Conservation (phyloP, 2,329 filamentous ascomycete genomes). For the Aaosphaeria pasadenensis region DNA sequence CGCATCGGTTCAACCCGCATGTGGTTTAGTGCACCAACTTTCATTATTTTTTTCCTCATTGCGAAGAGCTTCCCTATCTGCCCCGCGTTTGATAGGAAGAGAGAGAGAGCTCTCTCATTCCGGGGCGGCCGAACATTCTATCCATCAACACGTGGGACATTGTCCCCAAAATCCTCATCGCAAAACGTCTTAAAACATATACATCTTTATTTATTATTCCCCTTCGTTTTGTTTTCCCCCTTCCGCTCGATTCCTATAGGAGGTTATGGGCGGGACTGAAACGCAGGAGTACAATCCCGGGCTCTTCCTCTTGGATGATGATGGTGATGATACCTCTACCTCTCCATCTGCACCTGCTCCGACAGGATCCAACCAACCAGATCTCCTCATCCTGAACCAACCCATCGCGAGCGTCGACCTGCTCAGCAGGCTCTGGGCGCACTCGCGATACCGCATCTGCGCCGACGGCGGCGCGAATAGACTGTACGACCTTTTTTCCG, state of each 20-base stretch:
- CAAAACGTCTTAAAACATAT: too few relatives aligned
- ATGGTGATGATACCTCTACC: slow-evolving; percentile 1
- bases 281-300: slow-evolving; percentile 17
- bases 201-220: not conserved
- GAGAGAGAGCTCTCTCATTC: too few relatives aligned
- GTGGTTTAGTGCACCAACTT: too few relatives aligned
- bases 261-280: slow-evolving; percentile 7
- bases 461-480: slow-evolving; percentile 90
- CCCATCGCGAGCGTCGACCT: slow-evolving; percentile 48
- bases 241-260: not conserved
- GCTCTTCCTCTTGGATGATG: slow-evolving; percentile 21
- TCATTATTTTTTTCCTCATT: too few relatives aligned
- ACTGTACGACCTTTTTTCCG: slow-evolving; percentile 54
- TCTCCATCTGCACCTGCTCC: not conserved
- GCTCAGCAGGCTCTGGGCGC: slow-evolving; percentile 45
- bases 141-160: too few relatives aligned
- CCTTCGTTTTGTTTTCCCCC: not conserved
- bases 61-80: too few relatives aligned
- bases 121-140: too few relatives aligned
- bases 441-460: slow-evolving; percentile 67
- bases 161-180: too few relatives aligned
- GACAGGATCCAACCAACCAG: slow-evolving; percentile 18
- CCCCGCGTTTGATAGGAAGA: too few relatives aligned
- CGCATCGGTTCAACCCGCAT: too few relatives aligned
- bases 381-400: slow-evolving; percentile 46